Base-by-base conservation (phyloP, 1,284 basidiomycete genomes). In the Mycosarcoma mackinlayi region DNA sequence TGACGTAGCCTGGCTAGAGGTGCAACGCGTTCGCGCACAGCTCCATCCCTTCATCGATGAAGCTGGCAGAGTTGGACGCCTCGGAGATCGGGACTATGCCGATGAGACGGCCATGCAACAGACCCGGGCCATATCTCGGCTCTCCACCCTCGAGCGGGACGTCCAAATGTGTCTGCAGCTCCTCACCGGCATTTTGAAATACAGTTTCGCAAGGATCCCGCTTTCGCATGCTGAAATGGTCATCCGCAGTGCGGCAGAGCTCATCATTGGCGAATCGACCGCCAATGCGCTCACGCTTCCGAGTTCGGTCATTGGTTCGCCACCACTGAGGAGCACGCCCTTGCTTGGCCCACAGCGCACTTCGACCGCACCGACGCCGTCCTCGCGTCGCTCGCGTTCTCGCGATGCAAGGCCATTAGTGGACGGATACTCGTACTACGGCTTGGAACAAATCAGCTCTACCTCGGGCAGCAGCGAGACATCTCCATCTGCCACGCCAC, bases 381-480 rank as follows among this genome's bases (percentile, higher is more conserved):
- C 66, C 10, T 54, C 57, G 1, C 69, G 59, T 24, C 70, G 75
- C 2, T 64, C 74, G 11, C 69, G 70, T 13, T 77, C 75, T 5
- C 69, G 63, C 21, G 75, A 78, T 24, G 54, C 65, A 3, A 47
- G 69, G 16, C 60, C 78, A n/a, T 46, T 78, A 24, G 42, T 57
- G 25, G 70, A 75, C 11, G 77, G 79, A 38, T 81, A 77, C 63
- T 77, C 78, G 25, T 80, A 78, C 61, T 82, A 79, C 40, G 80
- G 78, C 25, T 56, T 80, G 30, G 77, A 82, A 38, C 59, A 55
- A 33, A 69, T 71, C 41, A 74, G 60, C 35, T 64, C 74, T 3
- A 75, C 66, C 2, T 57, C 69, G 9, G 56, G 38, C 21, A 75
- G 71, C 54, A 47, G 62, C 23, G 57, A 62, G 33, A 67, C 68